Evolutionary conservation across 768 basidiomycete species (phyloP), one percentile per base, ranked within the genome.

Genomic region (Coprinopsis marcescibilis): DNA sequence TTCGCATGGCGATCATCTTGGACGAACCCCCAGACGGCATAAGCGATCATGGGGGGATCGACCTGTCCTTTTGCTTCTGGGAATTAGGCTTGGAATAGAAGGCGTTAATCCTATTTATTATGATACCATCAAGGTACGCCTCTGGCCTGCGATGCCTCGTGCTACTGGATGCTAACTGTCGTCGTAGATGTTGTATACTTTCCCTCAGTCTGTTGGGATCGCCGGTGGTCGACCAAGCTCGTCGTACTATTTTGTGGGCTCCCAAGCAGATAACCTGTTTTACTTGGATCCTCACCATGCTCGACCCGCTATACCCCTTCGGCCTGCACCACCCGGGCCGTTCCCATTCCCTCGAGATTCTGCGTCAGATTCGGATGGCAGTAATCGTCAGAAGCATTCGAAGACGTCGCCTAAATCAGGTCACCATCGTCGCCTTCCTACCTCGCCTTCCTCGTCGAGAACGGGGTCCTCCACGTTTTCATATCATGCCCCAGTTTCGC

Each of bases 201-300:
- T 93, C 64, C 94, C 94, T 0, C 95, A 98, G 66, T 90, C 86
- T 2, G 87, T 96, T 29, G 96, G 95, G 32, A 98, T 99, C 45
- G 93, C 95, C 0, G 95, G 96, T 30, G 95, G 95, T 2, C 78
- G 96, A 17, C 96, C 95, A 0, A 89, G 89, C n/a, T 93, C 90
- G 0, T 96, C 93, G 0, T 98, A 96, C 64, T 99, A 98, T 64
- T 99, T 99, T 59, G 89, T 99, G 39, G 95, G 91, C 13, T 76
- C 84, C 0, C 95, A 99, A 60, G 85, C 83, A 2, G 87, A 93
- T 52, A 86, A 81, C 40, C 74, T 98, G 5, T 84, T 91, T 59
- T 87, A 90, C 58, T 77, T 89, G 27, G 83, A 89, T 64, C 85
- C 86, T 1, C 83, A 88, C 58, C 80, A 93, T 56, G 72, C 89